Evolutionary conservation across 352 stramenopile species (phyloP).

Genomic region (Phytophthora brassicae): DNA sequence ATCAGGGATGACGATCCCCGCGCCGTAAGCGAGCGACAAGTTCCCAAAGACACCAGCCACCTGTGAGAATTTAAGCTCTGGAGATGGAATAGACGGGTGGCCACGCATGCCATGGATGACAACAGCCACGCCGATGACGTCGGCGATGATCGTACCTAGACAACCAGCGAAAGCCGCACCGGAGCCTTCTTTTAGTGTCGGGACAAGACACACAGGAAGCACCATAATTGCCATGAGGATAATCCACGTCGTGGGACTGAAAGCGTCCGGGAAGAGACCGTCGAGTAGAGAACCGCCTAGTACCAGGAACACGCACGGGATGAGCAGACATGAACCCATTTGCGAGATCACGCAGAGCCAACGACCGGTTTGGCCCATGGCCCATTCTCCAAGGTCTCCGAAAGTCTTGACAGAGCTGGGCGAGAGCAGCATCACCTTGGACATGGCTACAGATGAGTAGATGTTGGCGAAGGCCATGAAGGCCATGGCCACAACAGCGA

Average conservation of each 20-base stretch:
- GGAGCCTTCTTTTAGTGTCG: constrained; percentile 3
- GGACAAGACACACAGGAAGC: constrained; percentile 3
- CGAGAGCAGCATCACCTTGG: constrained; percentile 26
- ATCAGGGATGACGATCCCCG: constrained; percentile 7
- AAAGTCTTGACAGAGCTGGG: constrained; percentile 16
- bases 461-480: constrained; percentile 32
- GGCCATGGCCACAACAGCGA: constrained; percentile 23
- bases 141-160: constrained; percentile 1
- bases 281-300: constrained; percentile 6
- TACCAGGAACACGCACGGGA: constrained; percentile 8
- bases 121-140: constrained; percentile 7
- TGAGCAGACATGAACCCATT: constrained; percentile 15
- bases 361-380: neutral
- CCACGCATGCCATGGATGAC: constrained; percentile 10
- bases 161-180: constrained; percentile 5
- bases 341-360: constrained; percentile 13
- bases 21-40: constrained; percentile 5
- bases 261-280: constrained; percentile 6
- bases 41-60: constrained; percentile 13
- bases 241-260: constrained; percentile 3
- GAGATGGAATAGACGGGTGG: constrained; percentile 2
- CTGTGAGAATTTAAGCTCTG: constrained; percentile 11
- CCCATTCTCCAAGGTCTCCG: constrained; percentile 3
- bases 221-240: constrained; percentile 10
- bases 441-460: constrained; percentile 29